Percentiles rank a stretch among this genome's conserved stretches.
These are phyloP conservation scores for Colletotrichum sp. DNA, from an alignment of 2,329 filamentous ascomycete species.

Conservation along the genomic window DNA sequence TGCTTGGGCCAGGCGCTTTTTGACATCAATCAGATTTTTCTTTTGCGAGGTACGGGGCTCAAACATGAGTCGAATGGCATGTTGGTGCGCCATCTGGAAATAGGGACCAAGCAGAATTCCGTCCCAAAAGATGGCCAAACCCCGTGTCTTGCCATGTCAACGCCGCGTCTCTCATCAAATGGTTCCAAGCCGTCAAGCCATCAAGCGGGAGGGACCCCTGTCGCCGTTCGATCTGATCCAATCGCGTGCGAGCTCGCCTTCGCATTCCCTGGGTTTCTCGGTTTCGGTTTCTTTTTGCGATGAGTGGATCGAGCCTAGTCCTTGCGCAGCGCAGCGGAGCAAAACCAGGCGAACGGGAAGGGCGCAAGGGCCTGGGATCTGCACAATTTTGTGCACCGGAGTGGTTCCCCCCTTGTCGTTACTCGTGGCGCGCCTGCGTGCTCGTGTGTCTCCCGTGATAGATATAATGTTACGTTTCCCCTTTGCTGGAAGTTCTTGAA, in stretches of 20 bases:
- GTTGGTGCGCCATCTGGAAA: neutral
- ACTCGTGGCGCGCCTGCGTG: neutral
- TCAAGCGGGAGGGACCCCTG: neutral
- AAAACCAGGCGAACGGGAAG: neutral
- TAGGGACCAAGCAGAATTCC: neutral
- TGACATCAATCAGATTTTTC: neutral
- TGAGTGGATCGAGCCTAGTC: neutral
- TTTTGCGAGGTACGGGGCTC: neutral
- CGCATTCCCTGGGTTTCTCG: neutral
- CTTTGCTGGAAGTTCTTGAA: neutral
- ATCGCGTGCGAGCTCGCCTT: neutral
- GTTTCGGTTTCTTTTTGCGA: slow-evolving; percentile 1
- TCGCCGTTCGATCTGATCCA: neutral
- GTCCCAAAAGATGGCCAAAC: neutral
- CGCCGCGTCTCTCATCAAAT: neutral
- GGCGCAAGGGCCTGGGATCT: neutral
- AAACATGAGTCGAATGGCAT: neutral
- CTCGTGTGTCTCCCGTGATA: neutral
- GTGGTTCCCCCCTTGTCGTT: neutral
- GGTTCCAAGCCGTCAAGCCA: neutral
- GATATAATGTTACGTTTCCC: neutral
- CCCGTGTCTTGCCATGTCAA: neutral
- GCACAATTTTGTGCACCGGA: slow-evolving; percentile 14
- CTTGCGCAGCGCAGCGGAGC: neutral
- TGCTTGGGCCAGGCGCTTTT: neutral